A percentile compares a stretch with the other conserved stretches of the same genome.
phyloP scores from a whole-genome alignment of 768 basidiomycete species.

The Leccinum subtestaceum region DNA sequence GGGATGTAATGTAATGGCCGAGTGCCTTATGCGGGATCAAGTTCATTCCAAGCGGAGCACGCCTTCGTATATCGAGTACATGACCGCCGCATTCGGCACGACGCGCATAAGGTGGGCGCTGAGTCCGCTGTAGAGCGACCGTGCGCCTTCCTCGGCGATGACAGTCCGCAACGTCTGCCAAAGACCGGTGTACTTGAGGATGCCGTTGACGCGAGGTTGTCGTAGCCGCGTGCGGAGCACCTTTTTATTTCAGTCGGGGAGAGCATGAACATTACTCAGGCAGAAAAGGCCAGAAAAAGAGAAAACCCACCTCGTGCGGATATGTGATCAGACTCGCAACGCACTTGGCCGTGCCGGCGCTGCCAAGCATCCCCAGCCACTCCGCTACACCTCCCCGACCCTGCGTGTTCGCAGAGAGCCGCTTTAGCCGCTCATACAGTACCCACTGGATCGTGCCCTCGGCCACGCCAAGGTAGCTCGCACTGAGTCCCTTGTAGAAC shows the following conservation, averaged over 20 bases:
- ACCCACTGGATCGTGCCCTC: conserved; percentile 98
- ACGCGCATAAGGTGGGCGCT: conserved; percentile 95
- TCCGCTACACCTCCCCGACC: conserved; percentile 56
- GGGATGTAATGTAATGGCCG: background rate
- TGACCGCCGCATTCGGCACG: conserved; percentile 94
- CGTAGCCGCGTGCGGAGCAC: conserved; percentile 81
- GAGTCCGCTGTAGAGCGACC: conserved; percentile 86
- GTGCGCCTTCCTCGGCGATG: conserved; percentile 84
- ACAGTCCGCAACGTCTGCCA: conserved; percentile 81
- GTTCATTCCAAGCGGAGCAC: conserved; percentile 56
- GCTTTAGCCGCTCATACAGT: conserved; percentile 90
- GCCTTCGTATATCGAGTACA: conserved; percentile 95
- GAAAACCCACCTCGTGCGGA: conserved; percentile 82
- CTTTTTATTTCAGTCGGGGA: background rate
- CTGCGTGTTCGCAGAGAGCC: conserved; percentile 51
- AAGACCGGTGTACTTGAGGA: conserved; percentile 83
- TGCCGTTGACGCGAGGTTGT: conserved; percentile 78
- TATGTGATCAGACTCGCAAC: conserved; percentile 95
- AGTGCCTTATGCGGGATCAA: background rate
- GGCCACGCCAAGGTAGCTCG: conserved; percentile 92
- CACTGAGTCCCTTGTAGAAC: conserved; percentile 93
- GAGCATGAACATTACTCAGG: background rate
- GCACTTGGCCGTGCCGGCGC: conserved; percentile 90
- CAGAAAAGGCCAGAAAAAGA: background rate
- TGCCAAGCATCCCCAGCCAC: conserved; percentile 82